These are phyloP conservation scores for Stagonosporopsis chrysanthemi DNA, from an alignment of 2,329 filamentous ascomycete genomes.

Conservation along the genomic window DNA sequence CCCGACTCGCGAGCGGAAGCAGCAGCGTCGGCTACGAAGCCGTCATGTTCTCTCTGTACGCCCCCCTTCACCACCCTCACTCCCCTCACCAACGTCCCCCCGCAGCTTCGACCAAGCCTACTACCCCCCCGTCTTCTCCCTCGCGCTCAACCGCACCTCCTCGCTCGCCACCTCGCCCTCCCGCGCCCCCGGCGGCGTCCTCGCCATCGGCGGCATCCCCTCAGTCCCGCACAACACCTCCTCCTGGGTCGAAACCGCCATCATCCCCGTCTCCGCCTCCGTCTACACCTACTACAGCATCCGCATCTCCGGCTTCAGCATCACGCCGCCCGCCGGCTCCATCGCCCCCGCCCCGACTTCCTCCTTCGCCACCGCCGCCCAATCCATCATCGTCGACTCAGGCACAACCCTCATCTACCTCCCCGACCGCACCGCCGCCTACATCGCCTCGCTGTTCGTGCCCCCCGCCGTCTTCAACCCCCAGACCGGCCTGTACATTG, in stretches of 20 bases:
- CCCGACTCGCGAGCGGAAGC: constrained; percentile 25
- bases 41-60: constrained; percentile 37
- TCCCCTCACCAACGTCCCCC: background rate
- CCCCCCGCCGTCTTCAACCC: constrained; percentile 26
- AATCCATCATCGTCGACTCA: constrained; percentile 36
- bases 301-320: constrained; percentile 33
- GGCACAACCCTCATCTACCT: constrained; percentile 37
- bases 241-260: constrained; percentile 29
- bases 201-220: constrained; percentile 44
- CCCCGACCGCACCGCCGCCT: constrained; percentile 26
- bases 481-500: constrained; percentile 20
- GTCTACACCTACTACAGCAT: constrained; percentile 40
- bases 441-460: constrained; percentile 30
- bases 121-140: constrained; percentile 31
- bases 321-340: constrained; percentile 19
- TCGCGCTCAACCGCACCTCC: constrained; percentile 35
- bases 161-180: background rate
- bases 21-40: constrained; percentile 30
- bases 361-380: constrained; percentile 2
- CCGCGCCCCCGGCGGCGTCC: constrained; percentile 31
- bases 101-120: constrained; percentile 16
- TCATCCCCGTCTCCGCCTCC: constrained; percentile 19
- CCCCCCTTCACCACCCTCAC: background rate
- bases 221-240: constrained; percentile 20
- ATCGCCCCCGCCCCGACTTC: background rate